A percentile compares a stretch with the other conserved stretches of the same genome.
Evolutionary conservation across 108 stramenopile species (phyloP).

Genomic region (Craspedostauros australis): DNA sequence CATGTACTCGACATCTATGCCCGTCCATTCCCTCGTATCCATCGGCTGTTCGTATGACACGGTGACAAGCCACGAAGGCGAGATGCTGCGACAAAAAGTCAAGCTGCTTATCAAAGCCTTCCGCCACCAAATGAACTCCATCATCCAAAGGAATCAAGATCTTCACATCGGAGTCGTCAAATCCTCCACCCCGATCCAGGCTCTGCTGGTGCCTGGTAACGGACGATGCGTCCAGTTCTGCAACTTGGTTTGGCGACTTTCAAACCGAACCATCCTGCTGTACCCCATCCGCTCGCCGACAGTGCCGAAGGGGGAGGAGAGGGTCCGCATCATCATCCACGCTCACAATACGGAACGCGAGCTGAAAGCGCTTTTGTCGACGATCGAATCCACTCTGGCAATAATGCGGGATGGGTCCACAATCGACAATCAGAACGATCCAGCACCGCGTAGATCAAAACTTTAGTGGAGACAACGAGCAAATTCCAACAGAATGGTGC

Average conservation of each 20-base stretch:
- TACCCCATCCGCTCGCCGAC: slow-evolving; percentile 93
- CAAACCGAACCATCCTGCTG: slow-evolving; percentile 58
- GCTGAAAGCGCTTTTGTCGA: slow-evolving; percentile 35
- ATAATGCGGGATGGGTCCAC: too few species aligned
- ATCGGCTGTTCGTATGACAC: slow-evolving; percentile 78
- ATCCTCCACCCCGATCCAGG: slow-evolving; percentile 89
- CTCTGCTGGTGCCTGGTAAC: slow-evolving; percentile 89
- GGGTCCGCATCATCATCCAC: slow-evolving; percentile 89
- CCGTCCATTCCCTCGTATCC: slow-evolving; percentile 71
- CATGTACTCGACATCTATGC: slow-evolving; percentile 91
- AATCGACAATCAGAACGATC: too few species aligned
- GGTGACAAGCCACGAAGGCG: slow-evolving; percentile 51
- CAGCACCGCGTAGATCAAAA: too few species aligned
- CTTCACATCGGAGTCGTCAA: slow-evolving; percentile 23
- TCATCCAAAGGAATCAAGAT: not conserved
- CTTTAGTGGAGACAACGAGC: too few species aligned
- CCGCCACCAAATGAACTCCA: slow-evolving; percentile 16
- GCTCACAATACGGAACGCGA: slow-evolving; percentile 78
- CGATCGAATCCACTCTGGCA: too few species aligned
- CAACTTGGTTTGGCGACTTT: slow-evolving; percentile 26
- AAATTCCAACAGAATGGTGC: too few species aligned
- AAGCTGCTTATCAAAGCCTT: slow-evolving; percentile 20
- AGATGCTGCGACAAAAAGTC: slow-evolving; percentile 38
- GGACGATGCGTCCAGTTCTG: slow-evolving; percentile 57
- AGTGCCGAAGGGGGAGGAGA: slow-evolving; percentile 87